Evolutionary conservation across 768 basidiomycete species (phyloP).

Genomic region (Suillus paluster): DNA sequence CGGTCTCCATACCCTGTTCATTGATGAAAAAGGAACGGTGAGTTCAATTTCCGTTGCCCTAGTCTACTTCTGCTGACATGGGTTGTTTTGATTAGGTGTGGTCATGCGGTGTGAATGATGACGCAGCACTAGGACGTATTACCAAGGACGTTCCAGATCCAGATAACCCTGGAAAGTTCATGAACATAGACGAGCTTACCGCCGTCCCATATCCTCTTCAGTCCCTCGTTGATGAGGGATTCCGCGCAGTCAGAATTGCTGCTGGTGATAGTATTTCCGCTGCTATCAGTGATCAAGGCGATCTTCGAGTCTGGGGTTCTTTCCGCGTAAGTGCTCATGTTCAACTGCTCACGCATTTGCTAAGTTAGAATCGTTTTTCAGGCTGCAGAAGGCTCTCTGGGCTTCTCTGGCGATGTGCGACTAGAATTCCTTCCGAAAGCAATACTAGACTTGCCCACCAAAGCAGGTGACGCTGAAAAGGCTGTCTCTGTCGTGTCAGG

Average conservation of each 20-base stretch:
- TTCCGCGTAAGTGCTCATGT: constrained; percentile 71
- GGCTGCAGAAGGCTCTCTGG: constrained; percentile 83
- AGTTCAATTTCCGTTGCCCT: constrained; percentile 37
- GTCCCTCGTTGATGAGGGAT: constrained; percentile 73
- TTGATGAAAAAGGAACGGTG: constrained; percentile 90
- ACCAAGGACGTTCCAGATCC: constrained; percentile 66
- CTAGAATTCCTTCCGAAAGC: constrained; percentile 72
- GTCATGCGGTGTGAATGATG: constrained; percentile 88
- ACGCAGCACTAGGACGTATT: constrained; percentile 83
- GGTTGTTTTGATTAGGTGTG: constrained; percentile 56
- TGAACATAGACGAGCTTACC: constrained; percentile 57
- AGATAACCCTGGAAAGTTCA: constrained; percentile 57
- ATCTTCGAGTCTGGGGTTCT: constrained; percentile 86
- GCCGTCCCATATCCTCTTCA: constrained; percentile 69
- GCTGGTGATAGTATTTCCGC: constrained; percentile 91
- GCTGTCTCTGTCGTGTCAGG: constrained; percentile 80
- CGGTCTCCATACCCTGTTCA: constrained; percentile 86
- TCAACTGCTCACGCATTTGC: constrained; percentile 7
- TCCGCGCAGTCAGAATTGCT: constrained; percentile 81
- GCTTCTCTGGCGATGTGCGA: constrained; percentile 70
- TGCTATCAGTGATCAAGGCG: constrained; percentile 78
- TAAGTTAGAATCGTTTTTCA: constrained; percentile 30
- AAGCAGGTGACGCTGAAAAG: constrained; percentile 69
- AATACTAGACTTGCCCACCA: constrained; percentile 59
- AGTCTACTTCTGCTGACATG: constrained; percentile 6